Conservation (phyloP, 2,329 filamentous ascomycete genomes). For the Stachybotrys elegans region DNA sequence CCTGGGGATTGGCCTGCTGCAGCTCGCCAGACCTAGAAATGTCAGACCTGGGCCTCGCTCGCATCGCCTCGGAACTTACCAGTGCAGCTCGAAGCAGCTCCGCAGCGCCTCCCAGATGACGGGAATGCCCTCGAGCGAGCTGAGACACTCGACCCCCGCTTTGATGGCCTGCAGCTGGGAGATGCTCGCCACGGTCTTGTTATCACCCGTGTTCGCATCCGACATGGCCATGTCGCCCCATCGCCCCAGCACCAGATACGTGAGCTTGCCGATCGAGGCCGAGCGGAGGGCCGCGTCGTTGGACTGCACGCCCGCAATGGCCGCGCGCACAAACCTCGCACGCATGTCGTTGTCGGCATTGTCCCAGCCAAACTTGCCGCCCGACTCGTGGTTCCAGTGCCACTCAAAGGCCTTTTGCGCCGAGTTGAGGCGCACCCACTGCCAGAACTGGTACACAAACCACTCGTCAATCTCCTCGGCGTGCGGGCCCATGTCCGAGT, state of each 20-base stretch:
- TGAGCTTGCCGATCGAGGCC: constrained; percentile 50
- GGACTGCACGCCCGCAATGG: constrained; percentile 39
- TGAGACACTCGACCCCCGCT: constrained; percentile 45
- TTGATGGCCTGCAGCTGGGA: constrained; percentile 56
- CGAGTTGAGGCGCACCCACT: constrained; percentile 72
- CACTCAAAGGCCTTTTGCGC: constrained; percentile 73
- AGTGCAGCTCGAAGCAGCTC: constrained; percentile 45
- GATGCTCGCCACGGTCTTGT: constrained; percentile 47
- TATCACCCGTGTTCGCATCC: constrained; percentile 32
- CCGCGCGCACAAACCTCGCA: constrained; percentile 50
- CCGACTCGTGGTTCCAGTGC: constrained; percentile 59
- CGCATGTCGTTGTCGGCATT: constrained; percentile 53
- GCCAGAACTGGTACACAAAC: constrained; percentile 88
- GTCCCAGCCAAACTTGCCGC: constrained; percentile 52
- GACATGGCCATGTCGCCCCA: constrained; percentile 64
- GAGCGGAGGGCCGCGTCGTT: constrained; percentile 43
- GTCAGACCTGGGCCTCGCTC: too few relatives aligned
- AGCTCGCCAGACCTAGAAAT: constrained; percentile 38
- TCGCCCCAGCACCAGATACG: constrained; percentile 61
- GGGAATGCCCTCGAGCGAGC: constrained; percentile 44
- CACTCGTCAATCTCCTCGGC: constrained; percentile 94
- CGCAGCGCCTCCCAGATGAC: constrained; percentile 47
- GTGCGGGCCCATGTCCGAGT: constrained; percentile 67
- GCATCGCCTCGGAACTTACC: constrained; percentile 38
- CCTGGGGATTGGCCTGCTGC: constrained; percentile 38